Evolutionary conservation across 108 stramenopile genomes (phyloP), one percentile per base, ranked within the genome.

Genomic region (Pseudonitzschia delicatissima): DNA sequence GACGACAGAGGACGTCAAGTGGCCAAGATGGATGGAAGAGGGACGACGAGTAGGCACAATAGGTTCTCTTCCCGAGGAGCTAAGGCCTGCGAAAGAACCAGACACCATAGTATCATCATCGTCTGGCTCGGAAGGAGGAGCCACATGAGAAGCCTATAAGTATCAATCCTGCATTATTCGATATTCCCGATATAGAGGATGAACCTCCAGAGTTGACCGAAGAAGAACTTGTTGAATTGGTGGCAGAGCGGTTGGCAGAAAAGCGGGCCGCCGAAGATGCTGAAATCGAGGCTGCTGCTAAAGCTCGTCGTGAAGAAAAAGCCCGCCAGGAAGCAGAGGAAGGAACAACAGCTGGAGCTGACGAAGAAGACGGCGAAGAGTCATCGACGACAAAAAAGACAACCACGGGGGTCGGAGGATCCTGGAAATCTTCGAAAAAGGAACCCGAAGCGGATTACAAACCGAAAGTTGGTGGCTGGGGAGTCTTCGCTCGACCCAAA

Each of bases 401-500:
- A 21, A 91, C 89, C 23, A 77, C 76, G 12, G 88, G 92, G n/a
- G 71, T 93, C 2, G 92, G 92, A 6, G 92, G 92, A 25, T 64
- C 77, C 13, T 93, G 86, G 84, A 68, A 62, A n/a, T 57, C 63
- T 23, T 50, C 25, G 28, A 71, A 52, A 25, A 59, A 18, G 25
- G 29, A 33, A 20, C 32, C 40, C 12, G 40, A 51, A n/a, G 85
- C 86, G 11, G 40, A 66, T 12, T 86, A 86, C 59, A 76, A 82
- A 50, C 92, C 92, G 6, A 87, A 86, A 55, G 57, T 62, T 13
- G 92, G 92, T 13, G 80, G 88, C 5, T 97, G 96, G 96, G 96
- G 96, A 26, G 88, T 82, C 39, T 97, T 97, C 72, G 83, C 87
- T 57, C 85, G 96, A n/a, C 96, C 96, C 23, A 87, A 83, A 50